phyloP scores from a whole-genome alignment of 2,329 filamentous ascomycete genomes.

The Aspergillus melleus region DNA sequence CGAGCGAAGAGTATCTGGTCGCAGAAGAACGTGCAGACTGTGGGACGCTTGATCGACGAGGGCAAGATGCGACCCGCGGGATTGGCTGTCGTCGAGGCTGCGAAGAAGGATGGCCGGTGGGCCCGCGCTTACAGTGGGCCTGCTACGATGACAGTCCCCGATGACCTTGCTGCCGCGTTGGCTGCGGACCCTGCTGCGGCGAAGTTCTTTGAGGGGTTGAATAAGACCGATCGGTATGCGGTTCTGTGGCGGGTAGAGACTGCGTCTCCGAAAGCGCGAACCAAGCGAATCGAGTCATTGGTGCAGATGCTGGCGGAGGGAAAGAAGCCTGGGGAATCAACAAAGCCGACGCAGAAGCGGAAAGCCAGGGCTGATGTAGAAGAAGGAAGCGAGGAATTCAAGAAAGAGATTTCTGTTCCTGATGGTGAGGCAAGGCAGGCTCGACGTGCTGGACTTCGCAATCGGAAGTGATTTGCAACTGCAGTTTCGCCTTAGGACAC shows the following conservation, averaged over 20 bases:
- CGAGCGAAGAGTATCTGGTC: conserved; percentile 59
- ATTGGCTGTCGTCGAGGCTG: conserved; percentile 53
- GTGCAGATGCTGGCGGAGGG: conserved; percentile 41
- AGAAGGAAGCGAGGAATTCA: not conserved
- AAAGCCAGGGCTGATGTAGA: not conserved
- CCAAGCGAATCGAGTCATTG: conserved; percentile 45
- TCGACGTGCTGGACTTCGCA: not conserved
- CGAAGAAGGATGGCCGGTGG: conserved; percentile 60
- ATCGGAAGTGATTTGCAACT: not conserved
- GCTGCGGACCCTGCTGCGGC: conserved; percentile 36
- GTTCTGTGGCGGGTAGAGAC: conserved; percentile 48
- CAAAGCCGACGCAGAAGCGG: not conserved
- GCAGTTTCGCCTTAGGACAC: too few species aligned
- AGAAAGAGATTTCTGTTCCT: not conserved
- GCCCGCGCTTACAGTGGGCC: conserved; percentile 56
- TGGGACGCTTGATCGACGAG: conserved; percentile 45
- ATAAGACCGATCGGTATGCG: conserved; percentile 48
- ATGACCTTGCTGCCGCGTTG: conserved; percentile 51
- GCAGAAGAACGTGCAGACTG: conserved; percentile 57
- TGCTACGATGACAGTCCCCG: conserved; percentile 49
- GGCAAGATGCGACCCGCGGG: conserved; percentile 54
- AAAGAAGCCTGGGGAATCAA: not conserved
- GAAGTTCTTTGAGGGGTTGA: conserved; percentile 32
- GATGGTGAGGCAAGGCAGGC: not conserved
- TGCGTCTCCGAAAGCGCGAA: conserved; percentile 31